Evolutionary conservation across 1,284 basidiomycete species (phyloP).

Genomic region (Malassezia obtusa): DNA sequence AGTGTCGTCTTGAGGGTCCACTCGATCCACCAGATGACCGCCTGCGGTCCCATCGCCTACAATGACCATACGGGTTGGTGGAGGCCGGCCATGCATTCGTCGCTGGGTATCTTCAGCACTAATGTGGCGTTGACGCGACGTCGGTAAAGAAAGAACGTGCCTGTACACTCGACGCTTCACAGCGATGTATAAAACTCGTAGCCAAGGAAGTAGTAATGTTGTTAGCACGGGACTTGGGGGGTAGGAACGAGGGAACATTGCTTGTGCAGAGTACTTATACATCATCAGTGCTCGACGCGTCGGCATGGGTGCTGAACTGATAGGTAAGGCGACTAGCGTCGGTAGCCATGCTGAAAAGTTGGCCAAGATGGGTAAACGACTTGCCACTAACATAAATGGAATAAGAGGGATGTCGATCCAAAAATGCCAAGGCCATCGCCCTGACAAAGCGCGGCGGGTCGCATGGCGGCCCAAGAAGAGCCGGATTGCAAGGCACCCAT

Average conservation of each 20-base stretch:
- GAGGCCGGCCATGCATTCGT: no score
- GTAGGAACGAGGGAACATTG: conserved; percentile 16
- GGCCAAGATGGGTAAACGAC: conserved; percentile 31
- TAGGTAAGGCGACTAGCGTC: conserved; percentile 27
- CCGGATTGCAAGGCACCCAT: conserved; percentile 13
- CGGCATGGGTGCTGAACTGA: conserved; percentile 19
- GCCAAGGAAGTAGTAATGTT: conserved; percentile 33
- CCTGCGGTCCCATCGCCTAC: conserved; percentile 7
- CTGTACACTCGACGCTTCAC: conserved; percentile 29
- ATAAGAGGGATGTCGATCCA: conserved; percentile 44
- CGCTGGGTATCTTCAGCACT: no score
- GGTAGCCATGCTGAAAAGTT: conserved; percentile 34
- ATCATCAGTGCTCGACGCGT: conserved; percentile 14
- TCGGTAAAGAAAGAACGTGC: conserved; percentile 16
- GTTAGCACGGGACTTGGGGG: conserved; percentile 32
- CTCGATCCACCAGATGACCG: conserved; percentile 24
- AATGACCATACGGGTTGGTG: not conserved
- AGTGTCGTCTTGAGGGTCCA: conserved; percentile 4
- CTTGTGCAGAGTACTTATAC: conserved; percentile 14
- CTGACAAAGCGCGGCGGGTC: conserved; percentile 1
- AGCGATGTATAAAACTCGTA: conserved; percentile 30
- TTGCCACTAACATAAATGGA: conserved; percentile 35
- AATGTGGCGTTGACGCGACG: not conserved
- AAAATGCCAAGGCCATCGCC: conserved; percentile 19
- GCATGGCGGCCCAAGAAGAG: conserved; percentile 10